These are phyloP conservation scores for Pulveroboletus frians DNA, from an alignment of 768 basidiomycete genomes.

Conservation along the genomic window DNA sequence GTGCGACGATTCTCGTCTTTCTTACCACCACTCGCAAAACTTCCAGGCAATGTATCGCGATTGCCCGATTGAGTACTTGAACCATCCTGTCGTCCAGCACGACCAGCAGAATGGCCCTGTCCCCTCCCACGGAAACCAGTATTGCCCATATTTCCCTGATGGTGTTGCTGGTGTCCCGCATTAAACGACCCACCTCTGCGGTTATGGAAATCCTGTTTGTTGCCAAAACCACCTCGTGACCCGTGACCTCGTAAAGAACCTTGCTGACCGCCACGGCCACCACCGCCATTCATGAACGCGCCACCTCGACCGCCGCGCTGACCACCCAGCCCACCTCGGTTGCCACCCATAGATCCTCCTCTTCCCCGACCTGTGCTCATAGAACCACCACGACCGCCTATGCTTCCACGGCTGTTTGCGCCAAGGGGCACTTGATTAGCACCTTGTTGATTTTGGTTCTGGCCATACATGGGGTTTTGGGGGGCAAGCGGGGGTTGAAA, in stretches of 20 bases:
- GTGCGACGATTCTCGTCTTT: conserved; percentile 87
- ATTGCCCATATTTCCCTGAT: conserved; percentile 36
- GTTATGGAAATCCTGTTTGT: conserved; percentile 56
- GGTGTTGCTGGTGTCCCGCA: conserved; percentile 37
- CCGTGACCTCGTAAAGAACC: conserved; percentile 56
- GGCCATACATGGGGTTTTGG: conserved; percentile 27
- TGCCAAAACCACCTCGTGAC: conserved; percentile 62
- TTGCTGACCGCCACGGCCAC: conserved; percentile 43
- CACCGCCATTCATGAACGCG: conserved; percentile 30
- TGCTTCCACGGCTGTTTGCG: conserved; percentile 42
- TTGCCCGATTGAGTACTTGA: conserved; percentile 33
- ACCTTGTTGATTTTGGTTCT: conserved; percentile 39
- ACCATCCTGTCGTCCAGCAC: conserved; percentile 38
- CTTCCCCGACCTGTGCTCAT: conserved; percentile 35
- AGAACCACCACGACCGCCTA: conserved; percentile 40
- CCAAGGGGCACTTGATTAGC: conserved; percentile 39
- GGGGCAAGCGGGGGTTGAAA: conserved; percentile 37
- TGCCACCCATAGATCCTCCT: conserved; percentile 44
- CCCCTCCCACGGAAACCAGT: conserved; percentile 55
- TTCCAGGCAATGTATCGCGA: conserved; percentile 46
- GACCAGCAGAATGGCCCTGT: conserved; percentile 44
- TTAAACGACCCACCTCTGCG: conserved; percentile 63
- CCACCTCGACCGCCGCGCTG: conserved; percentile 40
- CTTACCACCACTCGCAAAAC: conserved; percentile 56
- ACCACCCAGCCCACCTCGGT: conserved; percentile 42